phyloP scores from a whole-genome alignment of 371 early-diverging fungal genomes.

The Chytridium lagenaria region DNA sequence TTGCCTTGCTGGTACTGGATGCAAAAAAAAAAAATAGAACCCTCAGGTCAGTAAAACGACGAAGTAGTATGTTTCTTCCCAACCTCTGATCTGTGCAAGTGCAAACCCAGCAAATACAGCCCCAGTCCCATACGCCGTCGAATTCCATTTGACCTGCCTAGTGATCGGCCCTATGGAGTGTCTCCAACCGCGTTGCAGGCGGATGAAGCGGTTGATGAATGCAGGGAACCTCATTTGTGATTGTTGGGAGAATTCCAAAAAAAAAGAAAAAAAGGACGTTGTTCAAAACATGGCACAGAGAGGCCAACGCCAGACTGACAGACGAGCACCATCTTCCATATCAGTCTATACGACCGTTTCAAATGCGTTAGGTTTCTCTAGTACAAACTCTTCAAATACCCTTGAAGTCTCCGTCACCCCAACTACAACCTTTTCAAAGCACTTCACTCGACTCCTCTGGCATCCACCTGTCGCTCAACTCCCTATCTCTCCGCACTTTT shows the following conservation, averaged over 20 bases:
- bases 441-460: neutral
- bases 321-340: neutral
- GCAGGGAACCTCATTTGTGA: neutral
- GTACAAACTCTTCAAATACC: neutral
- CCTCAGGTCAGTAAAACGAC: no score
- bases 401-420: neutral
- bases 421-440: neutral
- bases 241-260: neutral
- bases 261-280: constrained; percentile 3
- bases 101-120: neutral
- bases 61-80: no score
- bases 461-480: constrained; percentile 11
- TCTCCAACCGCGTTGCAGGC: neutral
- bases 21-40: no score
- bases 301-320: neutral
- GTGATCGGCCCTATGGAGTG: neutral
- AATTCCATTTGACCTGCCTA: neutral
- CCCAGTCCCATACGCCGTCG: neutral
- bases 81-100: neutral
- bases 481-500: constrained; percentile 16
- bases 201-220: neutral
- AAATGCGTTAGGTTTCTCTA: neutral
- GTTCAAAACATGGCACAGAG: neutral
- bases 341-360: constrained; percentile 9
- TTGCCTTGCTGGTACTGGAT: neutral